Evolutionary conservation across 768 basidiomycete genomes (phyloP).

Genomic region (Phanerochaete carnosa): DNA sequence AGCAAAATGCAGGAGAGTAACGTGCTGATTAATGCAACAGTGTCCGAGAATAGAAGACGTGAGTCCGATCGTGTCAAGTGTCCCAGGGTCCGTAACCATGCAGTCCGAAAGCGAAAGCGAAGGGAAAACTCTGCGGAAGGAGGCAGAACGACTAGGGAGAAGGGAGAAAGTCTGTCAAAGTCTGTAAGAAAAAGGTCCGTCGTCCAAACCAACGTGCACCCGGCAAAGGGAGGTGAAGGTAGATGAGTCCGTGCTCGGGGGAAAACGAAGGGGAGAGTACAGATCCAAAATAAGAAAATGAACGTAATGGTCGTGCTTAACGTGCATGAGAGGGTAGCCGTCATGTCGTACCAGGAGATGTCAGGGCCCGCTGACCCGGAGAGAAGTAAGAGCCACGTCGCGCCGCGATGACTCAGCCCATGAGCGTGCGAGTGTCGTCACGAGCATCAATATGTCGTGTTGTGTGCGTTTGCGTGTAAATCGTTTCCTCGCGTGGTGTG

Average conservation of each 20-base stretch:
- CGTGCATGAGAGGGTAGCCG: slow-evolving; percentile 3
- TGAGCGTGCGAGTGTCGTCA: slow-evolving; percentile 12
- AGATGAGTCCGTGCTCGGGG: slow-evolving; percentile 9
- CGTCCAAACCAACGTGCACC: slow-evolving; percentile 11
- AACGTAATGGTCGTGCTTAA: slow-evolving; percentile 18
- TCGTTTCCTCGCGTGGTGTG: neutral
- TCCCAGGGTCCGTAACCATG: neutral
- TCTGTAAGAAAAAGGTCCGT: slow-evolving; percentile 8
- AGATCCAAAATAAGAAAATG: too few relatives aligned
- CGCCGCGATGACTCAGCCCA: slow-evolving; percentile 8
- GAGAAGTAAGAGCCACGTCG: slow-evolving; percentile 3
- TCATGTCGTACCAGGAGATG: neutral
- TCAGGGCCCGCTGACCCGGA: slow-evolving; percentile 1
- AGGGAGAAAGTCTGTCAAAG: neutral
- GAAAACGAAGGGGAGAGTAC: neutral
- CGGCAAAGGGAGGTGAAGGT: neutral
- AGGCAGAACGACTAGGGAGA: slow-evolving; percentile 3
- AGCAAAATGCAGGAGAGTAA: slow-evolving; percentile 1
- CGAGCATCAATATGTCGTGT: neutral
- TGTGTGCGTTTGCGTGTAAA: neutral
- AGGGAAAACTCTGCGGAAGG: neutral
- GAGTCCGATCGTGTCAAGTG: neutral
- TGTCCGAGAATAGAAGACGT: slow-evolving; percentile 4
- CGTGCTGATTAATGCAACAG: slow-evolving; percentile 4
- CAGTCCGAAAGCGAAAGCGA: slow-evolving; percentile 1